Evolutionary conservation across 192 early-diverging fungal species (phyloP), one percentile per base, ranked within the genome.

Genomic region (Bifiguratus adelaidae): DNA sequence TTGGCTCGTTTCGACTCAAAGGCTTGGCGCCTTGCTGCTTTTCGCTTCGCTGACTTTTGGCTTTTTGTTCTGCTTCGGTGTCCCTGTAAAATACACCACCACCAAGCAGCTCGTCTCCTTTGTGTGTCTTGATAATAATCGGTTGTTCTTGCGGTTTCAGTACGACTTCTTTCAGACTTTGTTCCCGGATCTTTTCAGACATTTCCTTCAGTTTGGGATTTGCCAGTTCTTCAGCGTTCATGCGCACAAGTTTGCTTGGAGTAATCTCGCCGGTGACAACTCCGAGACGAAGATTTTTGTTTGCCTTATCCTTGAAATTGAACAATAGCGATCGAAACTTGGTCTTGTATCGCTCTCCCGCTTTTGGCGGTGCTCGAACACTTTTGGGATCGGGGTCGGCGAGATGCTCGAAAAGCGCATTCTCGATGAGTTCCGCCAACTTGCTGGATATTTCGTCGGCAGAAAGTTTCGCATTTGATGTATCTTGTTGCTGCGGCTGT

Each of bases 201-300:
- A 75, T 72, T 2, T 64, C 68, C 48, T 78, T 67, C 7, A 86
- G 55, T 42, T 77, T 78, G 1, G 85, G 83, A 48, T 85, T 89
- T 0, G 92, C 93, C 78, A 99, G 84, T 36, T 97, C 94, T 42
- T 84, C 85, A 11, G 77, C 79, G 6, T 79, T 73, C 81, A 96
- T 89, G 4, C 70, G 68, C 21, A 86, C 82, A 42, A 96, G 77
- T 4, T 69, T 63, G 36, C 75, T 67, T 3, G 75, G 67, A 2
- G 69, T 44, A 13, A 94, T 49, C 7, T 77, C 68, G 12, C 83
- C 86, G 9, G 61, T 68, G 2, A 88, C 53, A 3, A 95, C 68
- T 15, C 65, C 57, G 12, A 66, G 50, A 35, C 80, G 70, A 43
- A 96, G 72, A 4, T 53, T 67, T 6, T 81, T 78, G 51, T 95